Evolutionary conservation across 2,329 filamentous ascomycete genomes (phyloP), one percentile per base, ranked within the genome.

Genomic region (Orbilia brochopaga): DNA sequence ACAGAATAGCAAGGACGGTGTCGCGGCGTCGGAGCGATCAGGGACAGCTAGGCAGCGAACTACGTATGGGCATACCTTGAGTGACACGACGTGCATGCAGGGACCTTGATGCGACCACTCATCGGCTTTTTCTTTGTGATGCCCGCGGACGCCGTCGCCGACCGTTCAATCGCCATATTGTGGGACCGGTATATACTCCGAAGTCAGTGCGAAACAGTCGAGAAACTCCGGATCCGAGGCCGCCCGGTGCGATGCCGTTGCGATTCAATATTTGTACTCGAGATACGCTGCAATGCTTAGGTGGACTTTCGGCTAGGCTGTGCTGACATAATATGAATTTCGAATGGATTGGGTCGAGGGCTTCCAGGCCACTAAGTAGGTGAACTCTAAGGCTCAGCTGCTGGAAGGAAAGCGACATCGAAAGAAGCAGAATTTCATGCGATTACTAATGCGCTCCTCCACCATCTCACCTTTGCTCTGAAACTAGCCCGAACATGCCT

Each of bases 71-170:
- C 21, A 40, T 62, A 65, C 69, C 69, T 73, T 53, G 69, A 56
- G 54, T 73, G 69, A 32, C 69, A 73, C 37, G 69, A 73, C 17
- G 50, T 57, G 61, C 69, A 73, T 50, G 69, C 69, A 17, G 69
- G 69, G 23, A 73, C 62, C 24, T 73, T 65, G 61, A 73, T 70
- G 40, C 66, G 59, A 51, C 53, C 53, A 17, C 19, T 70, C 32
- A 53, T 37, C 2, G 59, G 44, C 30, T 70, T 70, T 54, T 70
- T 70, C 35, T 70, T 70, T 15, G 35, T 64, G 30, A 70, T 60
- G 21, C 66, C 66, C 46, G 63, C 44, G 1, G 62, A 35, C 4
- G 37, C 42, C 23, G 59, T 54, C n/a, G 55, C 54, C 37, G 59
- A 40, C 30, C 66, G 59, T 64, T 70, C 66, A 60, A 64, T 70